phyloP scores from a whole-genome alignment of 352 stramenopile species.

The Phytophthora litchii region DNA sequence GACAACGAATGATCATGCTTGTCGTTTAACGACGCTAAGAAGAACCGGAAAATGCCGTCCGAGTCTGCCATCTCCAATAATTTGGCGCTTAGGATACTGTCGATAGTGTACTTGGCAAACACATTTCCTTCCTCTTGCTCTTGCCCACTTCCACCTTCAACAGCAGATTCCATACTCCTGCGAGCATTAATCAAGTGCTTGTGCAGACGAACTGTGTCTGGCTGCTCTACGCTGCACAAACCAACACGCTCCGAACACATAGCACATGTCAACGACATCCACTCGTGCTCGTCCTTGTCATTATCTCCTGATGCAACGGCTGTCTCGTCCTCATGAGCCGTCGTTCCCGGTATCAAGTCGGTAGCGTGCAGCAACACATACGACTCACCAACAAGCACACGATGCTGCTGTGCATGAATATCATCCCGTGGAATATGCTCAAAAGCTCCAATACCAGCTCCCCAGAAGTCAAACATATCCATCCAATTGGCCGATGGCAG shows the following conservation, averaged over 20 bases:
- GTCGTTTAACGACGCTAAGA: slow-evolving; percentile 30
- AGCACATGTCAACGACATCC: slow-evolving; percentile 47
- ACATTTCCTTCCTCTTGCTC: slow-evolving; percentile 36
- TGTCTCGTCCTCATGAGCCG: slow-evolving; percentile 10
- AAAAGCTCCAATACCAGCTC: slow-evolving; percentile 75
- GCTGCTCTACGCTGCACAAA: slow-evolving; percentile 40
- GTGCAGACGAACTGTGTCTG: slow-evolving; percentile 56
- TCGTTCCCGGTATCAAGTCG: slow-evolving; percentile 39
- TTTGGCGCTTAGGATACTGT: slow-evolving; percentile 70
- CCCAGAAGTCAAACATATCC: slow-evolving; percentile 91
- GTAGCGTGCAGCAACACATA: slow-evolving; percentile 64
- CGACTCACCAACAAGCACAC: slow-evolving; percentile 69
- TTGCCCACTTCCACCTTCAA: not conserved
- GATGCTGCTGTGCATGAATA: slow-evolving; percentile 55
- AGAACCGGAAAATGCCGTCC: slow-evolving; percentile 76
- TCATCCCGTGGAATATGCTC: slow-evolving; percentile 77
- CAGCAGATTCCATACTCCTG: slow-evolving; percentile 2
- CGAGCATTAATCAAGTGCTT: slow-evolving; percentile 60
- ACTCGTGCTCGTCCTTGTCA: slow-evolving; percentile 38
- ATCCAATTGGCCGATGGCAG: slow-evolving; percentile 85
- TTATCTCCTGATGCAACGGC: slow-evolving; percentile 19
- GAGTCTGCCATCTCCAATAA: slow-evolving; percentile 74
- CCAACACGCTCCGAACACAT: slow-evolving; percentile 49
- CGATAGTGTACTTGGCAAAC: slow-evolving; percentile 74
- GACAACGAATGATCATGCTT: slow-evolving; percentile 9